Percentiles rank a stretch among this genome's conserved stretches.
phyloP scores from a whole-genome alignment of 2,329 filamentous ascomycete genomes.

The Verticillium klebahnii region DNA sequence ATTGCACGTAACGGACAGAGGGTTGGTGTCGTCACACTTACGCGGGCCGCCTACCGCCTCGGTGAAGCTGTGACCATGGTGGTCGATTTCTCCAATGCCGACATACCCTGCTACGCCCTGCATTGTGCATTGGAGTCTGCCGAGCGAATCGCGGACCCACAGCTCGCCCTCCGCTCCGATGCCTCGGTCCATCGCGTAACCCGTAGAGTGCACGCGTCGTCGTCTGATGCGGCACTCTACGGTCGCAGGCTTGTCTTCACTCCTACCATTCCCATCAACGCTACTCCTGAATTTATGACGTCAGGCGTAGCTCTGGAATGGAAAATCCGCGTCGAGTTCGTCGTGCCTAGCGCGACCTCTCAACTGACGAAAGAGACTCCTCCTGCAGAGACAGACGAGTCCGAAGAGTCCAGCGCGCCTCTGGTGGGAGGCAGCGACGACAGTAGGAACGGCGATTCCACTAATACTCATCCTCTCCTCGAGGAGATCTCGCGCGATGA shows the following conservation, averaged over 20 bases:
- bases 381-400: constrained; percentile 13
- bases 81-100: constrained; percentile 75
- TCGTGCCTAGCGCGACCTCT: constrained; percentile 53
- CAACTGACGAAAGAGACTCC: neutral
- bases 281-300: constrained; percentile 89
- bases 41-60: constrained; percentile 81
- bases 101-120: constrained; percentile 81
- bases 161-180: constrained; percentile 77
- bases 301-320: constrained; percentile 83
- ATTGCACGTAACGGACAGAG: constrained; percentile 87
- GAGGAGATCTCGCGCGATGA: constrained; percentile 79
- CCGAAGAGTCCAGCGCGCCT: constrained; percentile 7
- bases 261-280: constrained; percentile 75
- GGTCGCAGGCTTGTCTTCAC: constrained; percentile 74
- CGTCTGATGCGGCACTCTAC: constrained; percentile 79
- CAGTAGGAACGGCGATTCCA: constrained; percentile 4
- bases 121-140: constrained; percentile 80
- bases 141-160: constrained; percentile 69
- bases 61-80: constrained; percentile 82
- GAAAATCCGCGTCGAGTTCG: constrained; percentile 89
- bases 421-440: constrained; percentile 23
- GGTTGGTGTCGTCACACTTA: constrained; percentile 87
- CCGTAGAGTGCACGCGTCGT: constrained; percentile 70
- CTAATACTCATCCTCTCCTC: constrained; percentile 50
- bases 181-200: constrained; percentile 85